phyloP scores from a whole-genome alignment of 768 basidiomycete species.

The Boletellus sp. region DNA sequence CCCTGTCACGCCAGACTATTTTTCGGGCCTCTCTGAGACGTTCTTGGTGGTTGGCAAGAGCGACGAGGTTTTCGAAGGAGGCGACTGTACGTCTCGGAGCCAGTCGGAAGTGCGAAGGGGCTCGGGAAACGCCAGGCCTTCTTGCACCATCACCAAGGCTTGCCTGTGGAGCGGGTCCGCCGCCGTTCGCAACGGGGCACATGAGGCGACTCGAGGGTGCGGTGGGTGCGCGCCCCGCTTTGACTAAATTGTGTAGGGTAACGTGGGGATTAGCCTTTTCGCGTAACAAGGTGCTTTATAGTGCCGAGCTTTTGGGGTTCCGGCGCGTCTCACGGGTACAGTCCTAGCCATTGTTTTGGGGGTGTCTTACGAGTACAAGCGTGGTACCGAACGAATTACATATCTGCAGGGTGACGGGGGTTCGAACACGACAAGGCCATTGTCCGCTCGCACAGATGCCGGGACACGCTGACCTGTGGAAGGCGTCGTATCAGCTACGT shows the following conservation, averaged over 20 bases:
- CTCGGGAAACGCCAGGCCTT: conserved; percentile 11
- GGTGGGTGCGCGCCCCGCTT: too few relatives aligned
- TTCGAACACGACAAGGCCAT: not conserved
- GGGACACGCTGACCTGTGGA: conserved; percentile 4
- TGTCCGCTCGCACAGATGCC: conserved; percentile 11
- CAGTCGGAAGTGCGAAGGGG: conserved; percentile 43
- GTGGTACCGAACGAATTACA: conserved; percentile 2
- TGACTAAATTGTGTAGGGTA: not conserved
- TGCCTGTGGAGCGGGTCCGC: not conserved
- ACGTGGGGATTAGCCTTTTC: not conserved
- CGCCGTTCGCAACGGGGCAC: not conserved
- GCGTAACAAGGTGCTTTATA: not conserved
- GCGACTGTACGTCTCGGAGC: conserved; percentile 57
- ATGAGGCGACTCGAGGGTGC: conserved; percentile 1
- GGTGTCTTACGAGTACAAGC: not conserved
- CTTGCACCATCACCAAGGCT: not conserved
- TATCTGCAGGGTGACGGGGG: not conserved
- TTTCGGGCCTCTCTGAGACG: conserved; percentile 66
- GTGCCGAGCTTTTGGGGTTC: not conserved
- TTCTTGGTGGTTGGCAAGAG: conserved; percentile 81
- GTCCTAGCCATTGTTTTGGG: too few relatives aligned
- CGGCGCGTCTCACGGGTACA: too few relatives aligned
- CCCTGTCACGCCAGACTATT: conserved; percentile 78
- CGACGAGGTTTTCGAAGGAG: conserved; percentile 82
- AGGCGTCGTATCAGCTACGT: conserved; percentile 9